Evolutionary conservation across 73 alveolate genomes (phyloP).

Genomic region (Paramecium sexaurelia): DNA sequence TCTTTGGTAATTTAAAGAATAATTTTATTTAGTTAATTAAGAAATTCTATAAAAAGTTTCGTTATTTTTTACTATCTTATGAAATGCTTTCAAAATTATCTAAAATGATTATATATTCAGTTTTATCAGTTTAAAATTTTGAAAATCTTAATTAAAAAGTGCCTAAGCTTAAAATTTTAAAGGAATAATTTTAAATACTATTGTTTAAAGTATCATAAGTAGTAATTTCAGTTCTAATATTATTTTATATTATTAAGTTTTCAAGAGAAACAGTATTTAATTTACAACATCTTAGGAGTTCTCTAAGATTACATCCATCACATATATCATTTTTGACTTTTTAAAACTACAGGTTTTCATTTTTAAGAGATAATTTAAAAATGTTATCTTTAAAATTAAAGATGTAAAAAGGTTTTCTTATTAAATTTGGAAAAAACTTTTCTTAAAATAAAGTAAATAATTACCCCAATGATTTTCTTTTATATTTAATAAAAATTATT

Average conservation of each 20-base stretch:
- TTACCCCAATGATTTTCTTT: not conserved
- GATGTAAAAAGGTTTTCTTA: not conserved
- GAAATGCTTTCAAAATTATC: not conserved
- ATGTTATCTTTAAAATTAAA: not conserved
- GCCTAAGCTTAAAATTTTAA: not conserved
- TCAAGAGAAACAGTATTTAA: not conserved
- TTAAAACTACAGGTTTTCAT: not conserved
- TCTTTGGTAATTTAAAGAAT: not conserved
- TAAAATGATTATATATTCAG: not conserved
- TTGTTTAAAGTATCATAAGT: not conserved
- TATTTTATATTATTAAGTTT: not conserved
- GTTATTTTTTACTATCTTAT: not conserved
- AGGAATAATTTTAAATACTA: not conserved
- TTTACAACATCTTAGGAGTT: not conserved
- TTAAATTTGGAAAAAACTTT: not conserved
- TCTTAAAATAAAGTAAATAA: not conserved
- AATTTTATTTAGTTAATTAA: not conserved
- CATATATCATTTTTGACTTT: not conserved
- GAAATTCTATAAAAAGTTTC: not conserved
- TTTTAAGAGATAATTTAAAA: not conserved
- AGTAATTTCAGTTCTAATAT: not conserved
- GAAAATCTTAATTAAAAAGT: not conserved
- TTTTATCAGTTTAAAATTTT: not conserved
- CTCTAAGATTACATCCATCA: conserved; percentile 6
- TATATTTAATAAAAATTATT: not conserved